Base-by-base conservation (phyloP, 306 rosid species). In the Pterocarpus santalinus region DNA sequence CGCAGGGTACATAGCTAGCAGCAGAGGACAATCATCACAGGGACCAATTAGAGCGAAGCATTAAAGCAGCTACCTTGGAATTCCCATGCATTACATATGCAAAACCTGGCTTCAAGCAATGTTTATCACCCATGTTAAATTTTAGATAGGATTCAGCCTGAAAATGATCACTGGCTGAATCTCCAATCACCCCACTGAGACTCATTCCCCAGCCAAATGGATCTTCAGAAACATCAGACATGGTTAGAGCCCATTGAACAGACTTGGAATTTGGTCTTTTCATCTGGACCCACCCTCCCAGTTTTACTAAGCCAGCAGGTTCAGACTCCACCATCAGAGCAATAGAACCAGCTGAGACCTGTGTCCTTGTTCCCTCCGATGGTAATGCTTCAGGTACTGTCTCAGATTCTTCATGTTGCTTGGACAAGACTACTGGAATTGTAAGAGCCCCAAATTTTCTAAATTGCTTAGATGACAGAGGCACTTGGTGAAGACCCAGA, bases 251-350 rank as follows among this genome's bases (percentile, higher is more conserved):
- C 97, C 97, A 95, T 77, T 84, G 88, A 62, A 89, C 30, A 76
- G 64, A 41, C 46, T 77, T 87, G 4, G 90, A 84, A 66, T 87
- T 82, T 49, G 89, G 83, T 36, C 82, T 82, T 32, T 85, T 79
- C 90, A 93, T 79, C 89, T 96, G 94, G 33, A 93, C 69, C 99
- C 99, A 96, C 65, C 94, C 97, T 75, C 90, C 97, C 38, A 96
- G 28, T 82, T 88, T 91, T 11, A 92, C 83, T 38, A 58, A 77
- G 46, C 88, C 97, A 72, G 90, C 94, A 47, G 90, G 77, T 75
- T 93, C 92, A 0, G 97, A 88, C 71, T 91, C 98, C 46, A 86
- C 55, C 86, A 71, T 69, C 30, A 93, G 58, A 66, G 97, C 97
- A 69, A 90, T 55, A 53, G 92, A 93, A 63, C 91, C 85, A 63